Conservation (phyloP, 441 rosid species). For the Daphne laureola region DNA sequence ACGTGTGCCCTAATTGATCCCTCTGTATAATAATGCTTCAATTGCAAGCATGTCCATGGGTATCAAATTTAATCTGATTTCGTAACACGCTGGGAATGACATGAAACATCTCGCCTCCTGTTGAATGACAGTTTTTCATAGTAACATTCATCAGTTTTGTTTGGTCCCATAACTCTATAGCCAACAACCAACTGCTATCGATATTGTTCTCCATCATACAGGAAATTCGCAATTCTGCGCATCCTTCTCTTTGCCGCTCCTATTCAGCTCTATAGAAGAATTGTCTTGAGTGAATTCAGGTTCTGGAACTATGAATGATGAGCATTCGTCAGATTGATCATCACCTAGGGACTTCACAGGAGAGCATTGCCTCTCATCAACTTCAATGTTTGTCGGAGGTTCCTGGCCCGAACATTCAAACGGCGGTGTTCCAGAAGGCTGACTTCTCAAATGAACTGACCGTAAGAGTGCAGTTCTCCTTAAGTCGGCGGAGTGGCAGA, state of each 20-base stretch:
- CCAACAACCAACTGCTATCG: too few relatives aligned
- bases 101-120: too few relatives aligned
- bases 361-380: slow-evolving; percentile 57
- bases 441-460: slow-evolving; percentile 90
- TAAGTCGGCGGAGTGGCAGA: slow-evolving; percentile 89
- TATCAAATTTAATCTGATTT: too few relatives aligned
- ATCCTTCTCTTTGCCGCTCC: slow-evolving; percentile 32
- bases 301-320: slow-evolving; percentile 32
- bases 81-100: too few relatives aligned
- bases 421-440: slow-evolving; percentile 41
- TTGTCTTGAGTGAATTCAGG: slow-evolving; percentile 36
- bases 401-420: slow-evolving; percentile 45
- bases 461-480: slow-evolving; percentile 85
- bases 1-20: too few relatives aligned
- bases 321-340: slow-evolving; percentile 48
- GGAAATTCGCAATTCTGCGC: too few relatives aligned
- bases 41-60: too few relatives aligned
- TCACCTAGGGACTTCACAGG: slow-evolving; percentile 52
- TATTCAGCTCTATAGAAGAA: slow-evolving; percentile 36
- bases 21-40: too few relatives aligned
- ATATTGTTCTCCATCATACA: too few relatives aligned
- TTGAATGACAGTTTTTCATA: too few relatives aligned
- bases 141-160: too few relatives aligned
- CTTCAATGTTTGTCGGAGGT: slow-evolving; percentile 32
- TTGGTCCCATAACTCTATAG: too few relatives aligned